phyloP scores from a whole-genome alignment of 768 basidiomycete species.

The Lyophyllum atratum region DNA sequence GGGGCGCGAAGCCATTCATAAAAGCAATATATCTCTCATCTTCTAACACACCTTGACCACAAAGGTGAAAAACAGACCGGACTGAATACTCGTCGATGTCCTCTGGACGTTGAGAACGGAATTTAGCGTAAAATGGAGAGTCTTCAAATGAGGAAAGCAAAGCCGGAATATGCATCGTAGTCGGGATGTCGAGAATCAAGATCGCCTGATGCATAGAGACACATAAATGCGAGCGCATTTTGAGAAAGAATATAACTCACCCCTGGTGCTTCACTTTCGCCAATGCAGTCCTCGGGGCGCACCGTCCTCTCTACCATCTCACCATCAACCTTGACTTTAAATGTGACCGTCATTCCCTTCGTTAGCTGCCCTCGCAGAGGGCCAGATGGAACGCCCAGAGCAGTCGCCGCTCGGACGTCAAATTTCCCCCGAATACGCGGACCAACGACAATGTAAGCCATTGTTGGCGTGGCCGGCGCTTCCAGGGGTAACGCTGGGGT shows the following conservation, averaged over 20 bases:
- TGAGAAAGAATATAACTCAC: slow-evolving; percentile 23
- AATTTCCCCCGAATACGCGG: slow-evolving; percentile 70
- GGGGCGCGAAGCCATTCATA: slow-evolving; percentile 64
- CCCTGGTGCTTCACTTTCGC: slow-evolving; percentile 49
- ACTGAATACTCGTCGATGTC: slow-evolving; percentile 45
- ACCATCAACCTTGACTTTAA: slow-evolving; percentile 48
- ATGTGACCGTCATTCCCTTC: slow-evolving; percentile 62
- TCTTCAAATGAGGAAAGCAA: slow-evolving; percentile 49
- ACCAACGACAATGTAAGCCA: slow-evolving; percentile 55
- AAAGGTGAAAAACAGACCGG: slow-evolving; percentile 67
- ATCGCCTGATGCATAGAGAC: slow-evolving; percentile 44
- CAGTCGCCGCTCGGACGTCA: slow-evolving; percentile 61
- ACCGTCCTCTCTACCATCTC: slow-evolving; percentile 49
- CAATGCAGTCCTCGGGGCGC: slow-evolving; percentile 61
- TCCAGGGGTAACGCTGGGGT: slow-evolving; percentile 10
- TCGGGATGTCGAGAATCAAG: slow-evolving; percentile 74
- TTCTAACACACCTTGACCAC: slow-evolving; percentile 70
- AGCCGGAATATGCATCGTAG: slow-evolving; percentile 52
- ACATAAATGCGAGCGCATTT: neutral
- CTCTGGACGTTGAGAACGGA: slow-evolving; percentile 44
- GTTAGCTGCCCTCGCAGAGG: slow-evolving; percentile 60
- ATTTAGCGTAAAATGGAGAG: slow-evolving; percentile 48
- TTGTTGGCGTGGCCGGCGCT: slow-evolving; percentile 30
- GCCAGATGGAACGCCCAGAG: slow-evolving; percentile 64
- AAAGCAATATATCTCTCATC: slow-evolving; percentile 71